Percentiles rank a stretch among this genome's conserved stretches.
phyloP scores from a whole-genome alignment of 495 filamentous ascomycete genomes.

The Hyaloscypha variabilis region DNA sequence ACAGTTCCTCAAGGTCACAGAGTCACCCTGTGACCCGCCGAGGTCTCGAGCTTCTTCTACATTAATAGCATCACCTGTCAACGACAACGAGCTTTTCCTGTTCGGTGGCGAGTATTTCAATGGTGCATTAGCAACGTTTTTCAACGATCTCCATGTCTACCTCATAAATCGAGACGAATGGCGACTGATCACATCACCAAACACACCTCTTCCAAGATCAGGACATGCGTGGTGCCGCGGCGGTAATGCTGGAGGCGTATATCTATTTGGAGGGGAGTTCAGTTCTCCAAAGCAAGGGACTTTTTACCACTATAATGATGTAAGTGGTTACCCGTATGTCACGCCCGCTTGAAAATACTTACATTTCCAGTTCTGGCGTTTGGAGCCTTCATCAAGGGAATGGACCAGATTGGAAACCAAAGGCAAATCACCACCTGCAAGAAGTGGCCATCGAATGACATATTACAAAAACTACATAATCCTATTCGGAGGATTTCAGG shows the following conservation, averaged over 20 bases:
- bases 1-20: slow-evolving; percentile 90
- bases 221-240: slow-evolving; percentile 93
- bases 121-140: slow-evolving; percentile 64
- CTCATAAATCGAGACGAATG: slow-evolving; percentile 85
- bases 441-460: slow-evolving; percentile 94
- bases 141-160: slow-evolving; percentile 82
- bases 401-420: slow-evolving; percentile 90
- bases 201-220: slow-evolving; percentile 86
- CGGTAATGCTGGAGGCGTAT: slow-evolving; percentile 77
- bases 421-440: slow-evolving; percentile 83
- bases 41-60: slow-evolving; percentile 77
- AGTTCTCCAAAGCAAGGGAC: slow-evolving; percentile 93
- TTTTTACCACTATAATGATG: slow-evolving; percentile 97
- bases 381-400: slow-evolving; percentile 79
- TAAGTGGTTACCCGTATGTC: too few species aligned
- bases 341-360: too few species aligned
- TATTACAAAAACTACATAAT: slow-evolving; percentile 86
- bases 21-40: slow-evolving; percentile 74
- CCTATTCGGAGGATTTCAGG: slow-evolving; percentile 87
- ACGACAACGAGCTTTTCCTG: slow-evolving; percentile 85
- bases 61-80: slow-evolving; percentile 79
- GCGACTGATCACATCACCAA: slow-evolving; percentile 85
- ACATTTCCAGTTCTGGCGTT: slow-evolving; percentile 71
- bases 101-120: slow-evolving; percentile 83
- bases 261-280: slow-evolving; percentile 84